Conservation (phyloP, 306 rosid species). For the Hippophae gyantsensis region DNA sequence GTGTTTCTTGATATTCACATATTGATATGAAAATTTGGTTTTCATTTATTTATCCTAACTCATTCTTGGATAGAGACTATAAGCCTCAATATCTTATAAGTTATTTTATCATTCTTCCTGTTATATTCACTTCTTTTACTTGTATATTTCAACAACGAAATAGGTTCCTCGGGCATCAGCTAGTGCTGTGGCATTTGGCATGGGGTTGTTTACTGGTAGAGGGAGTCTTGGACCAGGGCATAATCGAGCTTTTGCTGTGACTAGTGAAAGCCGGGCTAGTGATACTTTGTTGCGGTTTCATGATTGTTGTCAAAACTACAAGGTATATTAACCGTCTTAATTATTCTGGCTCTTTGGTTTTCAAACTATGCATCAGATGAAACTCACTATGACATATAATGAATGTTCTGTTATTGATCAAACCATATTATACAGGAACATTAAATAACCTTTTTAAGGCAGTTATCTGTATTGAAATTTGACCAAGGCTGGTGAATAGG, state of each 20-base stretch:
- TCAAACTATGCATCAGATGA: too few relatives aligned
- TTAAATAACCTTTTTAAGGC: background rate
- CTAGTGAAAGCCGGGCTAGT: conserved; percentile 83
- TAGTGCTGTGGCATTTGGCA: conserved; percentile 96
- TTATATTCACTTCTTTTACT: background rate
- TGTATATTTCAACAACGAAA: conserved; percentile 16
- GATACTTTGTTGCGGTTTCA: conserved; percentile 62
- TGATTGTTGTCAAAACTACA: conserved; percentile 74
- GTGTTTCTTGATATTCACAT: too few relatives aligned
- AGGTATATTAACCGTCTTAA: conserved; percentile 38
- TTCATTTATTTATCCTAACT: background rate
- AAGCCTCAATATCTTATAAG: background rate
- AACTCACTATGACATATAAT: too few relatives aligned
- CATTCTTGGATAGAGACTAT: background rate
- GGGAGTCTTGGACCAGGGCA: conserved; percentile 76
- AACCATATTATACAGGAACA: background rate
- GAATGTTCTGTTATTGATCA: background rate
- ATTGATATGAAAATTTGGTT: too few relatives aligned
- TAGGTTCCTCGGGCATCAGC: conserved; percentile 94
- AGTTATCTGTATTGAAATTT: background rate
- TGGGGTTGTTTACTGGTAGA: conserved; percentile 69
- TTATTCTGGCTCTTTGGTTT: conserved; percentile 7
- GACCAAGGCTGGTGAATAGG: background rate
- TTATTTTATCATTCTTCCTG: background rate
- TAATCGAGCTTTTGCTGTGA: conserved; percentile 76